Evolutionary conservation across 129 eudicot genomes (phyloP), one percentile per base, ranked within the genome.

Genomic region (Kitagawia praeruptora): DNA sequence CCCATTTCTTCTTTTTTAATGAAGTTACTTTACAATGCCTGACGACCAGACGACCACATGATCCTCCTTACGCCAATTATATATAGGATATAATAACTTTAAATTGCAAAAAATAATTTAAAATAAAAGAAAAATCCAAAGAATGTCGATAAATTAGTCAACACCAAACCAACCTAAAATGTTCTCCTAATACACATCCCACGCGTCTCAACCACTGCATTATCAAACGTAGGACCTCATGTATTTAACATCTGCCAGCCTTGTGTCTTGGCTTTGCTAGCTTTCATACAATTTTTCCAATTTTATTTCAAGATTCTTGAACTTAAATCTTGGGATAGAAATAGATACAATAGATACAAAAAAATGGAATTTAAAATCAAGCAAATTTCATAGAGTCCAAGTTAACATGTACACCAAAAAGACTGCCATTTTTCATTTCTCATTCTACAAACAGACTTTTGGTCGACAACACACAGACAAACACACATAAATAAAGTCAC

Each of bases 161-260:
- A 85, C 80, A 85, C 82, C 82, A 47, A 78, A 77, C 38, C 85
- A 77, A 78, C 66, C 79, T n/a, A 78, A 67, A 41, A 72, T 80
- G 79, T 73, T 45, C 79, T 44, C 82, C 81, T 15, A 49, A 44
- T 63, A 21, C 42, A 28, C 34, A 27, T 3, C 8, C 40, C 80
- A 77, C 53, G 75, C 64, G 27, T 74, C 51, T 15, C 74, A 80
- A 27, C 41, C 73, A 63, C 78, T 23, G 11, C 71, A 53, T 80
- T 40, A 39, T 54, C 27, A 19, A 39, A 3, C 18, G 76, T 40
- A 69, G 78, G 78, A 5, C 78, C 42, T 77, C 58, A 8, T 12
- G 28, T 69, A 28, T 7, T 46, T 40, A 37, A 67, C 21, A 3
- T 66, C 21, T 79, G 76, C 82, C 77, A 79, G 77, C 82, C 77